phyloP scores from a whole-genome alignment of 257 asterid genomes.

The Fraxinus americana region DNA sequence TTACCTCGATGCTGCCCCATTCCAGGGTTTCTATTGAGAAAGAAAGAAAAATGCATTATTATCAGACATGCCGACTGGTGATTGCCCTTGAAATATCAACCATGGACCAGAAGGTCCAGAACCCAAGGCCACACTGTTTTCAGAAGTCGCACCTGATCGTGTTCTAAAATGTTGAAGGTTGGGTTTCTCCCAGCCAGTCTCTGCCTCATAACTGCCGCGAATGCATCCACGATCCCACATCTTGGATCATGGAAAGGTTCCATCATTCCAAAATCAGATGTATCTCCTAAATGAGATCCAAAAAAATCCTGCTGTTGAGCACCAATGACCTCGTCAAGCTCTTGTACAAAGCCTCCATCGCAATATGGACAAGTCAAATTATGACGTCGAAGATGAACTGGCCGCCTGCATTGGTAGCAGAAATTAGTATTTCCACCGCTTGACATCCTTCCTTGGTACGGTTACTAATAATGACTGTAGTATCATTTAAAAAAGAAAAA shows the following conservation, averaged over 20 bases:
- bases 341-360: constrained; percentile 81
- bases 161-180: constrained; percentile 45
- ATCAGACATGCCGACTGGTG: constrained; percentile 32
- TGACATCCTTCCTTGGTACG: constrained; percentile 38
- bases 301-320: constrained; percentile 7
- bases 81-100: constrained; percentile 44
- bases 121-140: constrained; percentile 28
- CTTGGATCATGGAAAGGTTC: constrained; percentile 35
- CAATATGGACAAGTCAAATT: constrained; percentile 66
- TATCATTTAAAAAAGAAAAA: not conserved
- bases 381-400: constrained; percentile 52
- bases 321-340: constrained; percentile 55
- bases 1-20: no score
- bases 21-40: no score
- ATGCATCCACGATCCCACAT: constrained; percentile 44
- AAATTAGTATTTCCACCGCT: constrained; percentile 73
- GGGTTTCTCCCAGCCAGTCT: constrained; percentile 53
- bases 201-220: constrained; percentile 42
- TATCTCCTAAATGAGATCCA: constrained; percentile 29
- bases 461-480: not conserved
- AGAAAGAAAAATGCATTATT: constrained; percentile 37
- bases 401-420: constrained; percentile 83
- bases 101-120: constrained; percentile 39
- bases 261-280: not conserved
- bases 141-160: constrained; percentile 40